Conservation (phyloP, 148 eudicot genomes). For the Selenicereus undatus region DNA sequence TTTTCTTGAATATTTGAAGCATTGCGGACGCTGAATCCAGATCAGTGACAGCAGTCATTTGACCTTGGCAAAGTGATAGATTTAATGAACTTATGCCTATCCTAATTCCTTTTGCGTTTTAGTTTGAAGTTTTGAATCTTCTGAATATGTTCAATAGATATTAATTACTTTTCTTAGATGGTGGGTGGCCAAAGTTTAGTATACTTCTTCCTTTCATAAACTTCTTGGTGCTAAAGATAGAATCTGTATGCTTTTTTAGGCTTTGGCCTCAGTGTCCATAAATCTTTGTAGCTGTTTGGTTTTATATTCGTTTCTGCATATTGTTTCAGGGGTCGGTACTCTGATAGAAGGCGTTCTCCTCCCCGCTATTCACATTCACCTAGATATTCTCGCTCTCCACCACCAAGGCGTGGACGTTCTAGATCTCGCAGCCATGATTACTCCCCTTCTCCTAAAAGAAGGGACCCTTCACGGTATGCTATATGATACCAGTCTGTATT, state of each 20-base stretch:
- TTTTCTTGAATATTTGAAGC: not conserved
- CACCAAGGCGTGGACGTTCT: slow-evolving; percentile 61
- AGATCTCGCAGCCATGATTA: slow-evolving; percentile 59
- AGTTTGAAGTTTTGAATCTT: not conserved
- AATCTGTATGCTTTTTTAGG: not conserved
- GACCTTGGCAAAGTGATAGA: not conserved
- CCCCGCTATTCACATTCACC: slow-evolving; percentile 73
- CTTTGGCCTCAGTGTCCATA: not conserved
- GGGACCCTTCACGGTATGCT: slow-evolving; percentile 40
- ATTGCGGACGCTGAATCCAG: not conserved
- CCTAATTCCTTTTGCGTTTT: not conserved
- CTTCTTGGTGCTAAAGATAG: not conserved
- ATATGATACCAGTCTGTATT: not conserved
- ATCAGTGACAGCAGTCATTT: not conserved
- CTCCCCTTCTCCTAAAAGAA: slow-evolving; percentile 68
- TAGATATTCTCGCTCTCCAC: slow-evolving; percentile 57
- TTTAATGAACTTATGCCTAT: not conserved
- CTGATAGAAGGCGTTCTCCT: slow-evolving; percentile 78
- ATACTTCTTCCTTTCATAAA: too few species aligned
- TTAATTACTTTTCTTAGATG: not conserved
- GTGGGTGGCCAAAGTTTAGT: not conserved
- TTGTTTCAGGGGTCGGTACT: slow-evolving; percentile 38
- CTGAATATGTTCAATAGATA: not conserved
- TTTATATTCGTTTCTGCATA: not conserved
- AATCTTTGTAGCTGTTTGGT: not conserved